A percentile compares a stretch with the other conserved stretches of the same genome.
Evolutionary conservation across 352 stramenopile genomes (phyloP).

Genomic region (Peronospora destructor): DNA sequence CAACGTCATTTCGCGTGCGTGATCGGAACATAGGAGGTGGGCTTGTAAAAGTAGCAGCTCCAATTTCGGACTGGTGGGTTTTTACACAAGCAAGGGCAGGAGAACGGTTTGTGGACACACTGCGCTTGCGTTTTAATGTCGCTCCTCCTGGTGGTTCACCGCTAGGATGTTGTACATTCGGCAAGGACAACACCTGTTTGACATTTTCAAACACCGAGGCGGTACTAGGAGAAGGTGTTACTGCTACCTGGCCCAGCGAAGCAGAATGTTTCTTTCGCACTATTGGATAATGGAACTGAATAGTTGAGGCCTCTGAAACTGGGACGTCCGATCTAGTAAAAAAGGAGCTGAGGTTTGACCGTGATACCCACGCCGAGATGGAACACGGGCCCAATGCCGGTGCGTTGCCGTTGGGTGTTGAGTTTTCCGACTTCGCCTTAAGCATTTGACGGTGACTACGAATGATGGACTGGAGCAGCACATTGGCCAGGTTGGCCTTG

Average conservation of each 20-base stretch:
- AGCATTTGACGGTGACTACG: conserved; percentile 72
- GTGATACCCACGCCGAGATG: conserved; percentile 35
- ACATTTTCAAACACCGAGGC: conserved; percentile 13
- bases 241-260: conserved; percentile 8
- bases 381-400: conserved; percentile 18
- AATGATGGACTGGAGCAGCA: conserved; percentile 60
- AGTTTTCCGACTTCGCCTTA: conserved; percentile 44
- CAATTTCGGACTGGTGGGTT: conserved; percentile 6
- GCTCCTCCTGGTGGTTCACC: conserved; percentile 7
- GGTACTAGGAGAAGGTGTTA: conserved; percentile 6
- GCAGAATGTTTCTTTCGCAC: conserved; percentile 50
- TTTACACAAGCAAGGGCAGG: conserved; percentile 13
- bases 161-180: no score
- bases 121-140: conserved; percentile 30
- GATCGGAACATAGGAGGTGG: conserved; percentile 22
- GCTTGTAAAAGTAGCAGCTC: conserved; percentile 30
- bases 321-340: conserved; percentile 11
- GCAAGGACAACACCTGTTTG: conserved; percentile 20
- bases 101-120: conserved; percentile 13
- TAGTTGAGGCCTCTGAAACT: conserved; percentile 2
- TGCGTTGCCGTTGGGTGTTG: conserved; percentile 4
- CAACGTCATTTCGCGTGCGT: conserved; percentile 19
- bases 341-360: conserved; percentile 31
- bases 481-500: conserved; percentile 35
- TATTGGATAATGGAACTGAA: conserved; percentile 44